Evolutionary conservation across 163 green algal species (phyloP), one percentile per base, ranked within the genome.

Genomic region (Scenedesmus sp.): DNA sequence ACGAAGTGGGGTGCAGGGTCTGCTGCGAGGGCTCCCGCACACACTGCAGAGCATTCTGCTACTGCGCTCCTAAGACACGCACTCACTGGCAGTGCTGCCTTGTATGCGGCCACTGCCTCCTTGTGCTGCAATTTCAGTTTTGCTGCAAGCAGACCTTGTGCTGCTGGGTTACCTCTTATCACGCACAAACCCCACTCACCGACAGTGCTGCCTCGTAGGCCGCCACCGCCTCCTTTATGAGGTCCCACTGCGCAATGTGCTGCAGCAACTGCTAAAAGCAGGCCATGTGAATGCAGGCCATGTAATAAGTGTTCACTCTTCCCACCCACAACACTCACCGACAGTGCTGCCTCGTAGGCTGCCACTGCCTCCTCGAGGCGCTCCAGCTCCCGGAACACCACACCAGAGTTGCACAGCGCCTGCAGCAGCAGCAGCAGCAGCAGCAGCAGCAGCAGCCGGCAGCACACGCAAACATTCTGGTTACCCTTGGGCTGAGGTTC

Each of bases 351-450:
- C 92, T 99, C 95, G 79, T 99, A 99, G 0, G 94, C 93, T 46
- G 93, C 92, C 15, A 99, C 92, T 9, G 97, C 97, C 59, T 95
- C 93, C 57, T 97, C 93, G 55, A 99, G 73, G 52, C 93, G 55
- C 12, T 95, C 95, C 60, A 95, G 91, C 87, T 98, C 92, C 91
- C 97, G 97, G 85, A 96, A 94, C 13, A 99, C 97, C 4, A 99
- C 98, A 2, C 97, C 98, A 93, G 99, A 93, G 94, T 99, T 99
- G 97, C 98, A 99, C 82, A 97, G 95, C 7, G 97, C 95, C 94
- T 97, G 93, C 34, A 82, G 84, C 56, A 60, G 57, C 62, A 34
- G 26, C 23, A 56, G 26, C 60, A 81, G 9, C 55, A 87, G 57
- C 82, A 74, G 56, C 34, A 88, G 20, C 23, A 73, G 57, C 57